Evolutionary conservation across 2,329 filamentous ascomycete genomes (phyloP).

Genomic region (Paecilomyces formosus): DNA sequence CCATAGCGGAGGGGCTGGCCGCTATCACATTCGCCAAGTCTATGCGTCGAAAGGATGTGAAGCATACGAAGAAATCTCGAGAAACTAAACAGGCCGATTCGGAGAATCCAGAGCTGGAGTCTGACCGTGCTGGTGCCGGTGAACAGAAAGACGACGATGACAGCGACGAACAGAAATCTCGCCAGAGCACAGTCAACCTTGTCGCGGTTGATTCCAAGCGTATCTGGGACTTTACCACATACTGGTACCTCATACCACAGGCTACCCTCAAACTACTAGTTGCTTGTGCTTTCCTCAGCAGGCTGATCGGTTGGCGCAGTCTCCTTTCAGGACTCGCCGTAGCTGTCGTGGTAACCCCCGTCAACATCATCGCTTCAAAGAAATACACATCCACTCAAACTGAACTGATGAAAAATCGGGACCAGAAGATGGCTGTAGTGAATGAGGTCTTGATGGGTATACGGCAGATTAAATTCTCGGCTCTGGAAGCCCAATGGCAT

Average conservation of each 20-base stretch:
- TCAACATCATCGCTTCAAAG: slow-evolving; percentile 62
- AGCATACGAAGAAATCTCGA: slow-evolving; percentile 42
- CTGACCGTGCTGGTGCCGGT: slow-evolving; percentile 20
- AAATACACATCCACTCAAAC: slow-evolving; percentile 59
- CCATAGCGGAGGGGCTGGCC: slow-evolving; percentile 60
- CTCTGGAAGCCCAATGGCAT: slow-evolving; percentile 68
- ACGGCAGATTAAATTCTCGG: slow-evolving; percentile 78
- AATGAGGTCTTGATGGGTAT: slow-evolving; percentile 73
- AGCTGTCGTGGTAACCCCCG: slow-evolving; percentile 57
- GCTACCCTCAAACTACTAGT: slow-evolving; percentile 57
- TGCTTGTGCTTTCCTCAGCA: slow-evolving; percentile 59
- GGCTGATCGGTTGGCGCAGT: slow-evolving; percentile 64
- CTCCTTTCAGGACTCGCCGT: slow-evolving; percentile 58
- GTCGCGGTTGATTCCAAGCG: slow-evolving; percentile 69
- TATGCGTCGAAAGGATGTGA: slow-evolving; percentile 67
- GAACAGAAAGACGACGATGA: slow-evolving; percentile 37
- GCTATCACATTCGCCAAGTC: slow-evolving; percentile 68
- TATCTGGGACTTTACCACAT: slow-evolving; percentile 60
- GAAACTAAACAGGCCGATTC: slow-evolving; percentile 16
- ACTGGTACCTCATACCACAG: slow-evolving; percentile 58
- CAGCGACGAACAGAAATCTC: slow-evolving; percentile 46
- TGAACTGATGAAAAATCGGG: slow-evolving; percentile 65
- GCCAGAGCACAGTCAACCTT: slow-evolving; percentile 67
- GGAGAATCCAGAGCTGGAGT: slow-evolving; percentile 21
- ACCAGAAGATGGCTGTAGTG: slow-evolving; percentile 67